Conservation (phyloP, 2,329 filamentous ascomycete genomes). For the Coleophoma cylindrospora region DNA sequence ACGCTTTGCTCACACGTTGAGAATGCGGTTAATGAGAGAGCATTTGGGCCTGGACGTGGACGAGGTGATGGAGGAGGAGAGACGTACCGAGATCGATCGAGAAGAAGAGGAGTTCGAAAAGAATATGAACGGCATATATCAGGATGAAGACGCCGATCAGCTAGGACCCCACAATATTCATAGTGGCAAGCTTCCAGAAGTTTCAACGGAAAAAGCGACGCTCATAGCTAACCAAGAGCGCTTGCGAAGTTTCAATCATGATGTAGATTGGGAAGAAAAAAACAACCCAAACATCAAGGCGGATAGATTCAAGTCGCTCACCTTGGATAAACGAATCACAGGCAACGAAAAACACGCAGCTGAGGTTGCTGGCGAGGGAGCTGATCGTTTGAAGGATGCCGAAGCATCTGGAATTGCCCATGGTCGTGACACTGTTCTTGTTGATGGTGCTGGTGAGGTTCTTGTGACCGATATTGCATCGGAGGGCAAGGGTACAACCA, state of each 20-base stretch:
- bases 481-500: slow-evolving; percentile 58
- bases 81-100: slow-evolving; percentile 60
- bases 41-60: slow-evolving; percentile 96
- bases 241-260: slow-evolving; percentile 69
- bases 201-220: slow-evolving; percentile 47
- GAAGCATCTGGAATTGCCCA: slow-evolving; percentile 53
- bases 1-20: slow-evolving; percentile 86
- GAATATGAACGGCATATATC: slow-evolving; percentile 60
- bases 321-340: slow-evolving; percentile 50
- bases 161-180: not conserved
- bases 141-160: slow-evolving; percentile 17
- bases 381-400: slow-evolving; percentile 69
- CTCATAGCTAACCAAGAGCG: slow-evolving; percentile 42
- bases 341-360: slow-evolving; percentile 58
- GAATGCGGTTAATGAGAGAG: slow-evolving; percentile 92
- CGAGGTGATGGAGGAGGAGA: slow-evolving; percentile 76
- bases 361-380: slow-evolving; percentile 74
- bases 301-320: slow-evolving; percentile 31
- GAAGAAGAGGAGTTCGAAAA: slow-evolving; percentile 45
- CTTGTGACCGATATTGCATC: slow-evolving; percentile 58
- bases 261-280: slow-evolving; percentile 43
- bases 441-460: slow-evolving; percentile 65
- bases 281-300: slow-evolving; percentile 33
- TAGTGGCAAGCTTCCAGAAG: slow-evolving; percentile 20
- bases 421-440: slow-evolving; percentile 67